A percentile compares a stretch with the other conserved stretches of the same genome.
Conservation (phyloP, 1,284 basidiomycete genomes). For the Ustilago shanxiensis region DNA sequence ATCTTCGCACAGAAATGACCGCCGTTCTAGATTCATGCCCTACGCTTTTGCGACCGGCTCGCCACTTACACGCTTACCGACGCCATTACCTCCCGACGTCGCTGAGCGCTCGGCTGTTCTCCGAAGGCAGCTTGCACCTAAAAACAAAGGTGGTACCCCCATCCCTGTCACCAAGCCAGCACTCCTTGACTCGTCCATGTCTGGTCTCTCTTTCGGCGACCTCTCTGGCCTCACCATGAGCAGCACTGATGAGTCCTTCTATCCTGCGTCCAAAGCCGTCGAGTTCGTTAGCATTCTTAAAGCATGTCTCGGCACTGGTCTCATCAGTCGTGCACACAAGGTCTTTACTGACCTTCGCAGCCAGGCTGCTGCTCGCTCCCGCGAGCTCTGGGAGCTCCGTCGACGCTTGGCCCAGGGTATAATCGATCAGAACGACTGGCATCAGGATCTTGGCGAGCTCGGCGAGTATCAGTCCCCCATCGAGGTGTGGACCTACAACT, state of each 20-base stretch:
- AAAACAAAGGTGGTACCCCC: slow-evolving; percentile 17
- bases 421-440: slow-evolving; percentile 39
- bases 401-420: slow-evolving; percentile 41
- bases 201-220: slow-evolving; percentile 41
- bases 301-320: slow-evolving; percentile 64
- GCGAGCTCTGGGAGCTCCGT: slow-evolving; percentile 46
- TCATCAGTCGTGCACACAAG: slow-evolving; percentile 63
- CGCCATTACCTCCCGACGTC: slow-evolving; percentile 50
- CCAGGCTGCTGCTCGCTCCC: slow-evolving; percentile 44
- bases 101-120: slow-evolving; percentile 34
- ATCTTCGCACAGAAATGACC: slow-evolving; percentile 28
- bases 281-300: slow-evolving; percentile 63
- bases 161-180: slow-evolving; percentile 8
- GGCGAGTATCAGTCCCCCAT: slow-evolving; percentile 41
- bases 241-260: slow-evolving; percentile 57
- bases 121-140: slow-evolving; percentile 27
- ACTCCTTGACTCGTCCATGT: slow-evolving; percentile 18
- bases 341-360: slow-evolving; percentile 60
- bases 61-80: slow-evolving; percentile 47
- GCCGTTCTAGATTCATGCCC: slow-evolving; percentile 34
- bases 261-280: slow-evolving; percentile 52
- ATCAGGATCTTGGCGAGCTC: slow-evolving; percentile 36
- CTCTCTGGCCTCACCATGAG: slow-evolving; percentile 50
- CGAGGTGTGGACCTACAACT: slow-evolving; percentile 62
- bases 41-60: slow-evolving; percentile 39